A percentile compares a stretch with the other conserved stretches of the same genome.
Evolutionary conservation across 1,284 basidiomycete genomes (phyloP).

Genomic region (Somion occarium): DNA sequence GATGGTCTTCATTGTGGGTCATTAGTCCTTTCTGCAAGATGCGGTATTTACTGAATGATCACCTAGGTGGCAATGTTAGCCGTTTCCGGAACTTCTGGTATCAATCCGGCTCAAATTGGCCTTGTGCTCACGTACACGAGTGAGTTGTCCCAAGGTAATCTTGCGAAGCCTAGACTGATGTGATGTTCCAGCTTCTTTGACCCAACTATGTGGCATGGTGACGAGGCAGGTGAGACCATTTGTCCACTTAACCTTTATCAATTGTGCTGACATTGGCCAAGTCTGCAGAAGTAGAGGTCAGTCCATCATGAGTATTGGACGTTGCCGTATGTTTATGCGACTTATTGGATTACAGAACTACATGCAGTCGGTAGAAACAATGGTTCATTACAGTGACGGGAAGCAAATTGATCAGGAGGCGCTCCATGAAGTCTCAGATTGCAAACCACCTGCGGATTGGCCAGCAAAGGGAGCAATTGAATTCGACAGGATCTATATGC

Average conservation of each 20-base stretch:
- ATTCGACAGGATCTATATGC: conserved; percentile 50
- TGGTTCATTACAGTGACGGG: conserved; percentile 57
- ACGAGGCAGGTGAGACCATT: conserved; percentile 39
- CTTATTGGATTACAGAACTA: conserved; percentile 57
- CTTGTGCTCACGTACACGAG: conserved; percentile 69
- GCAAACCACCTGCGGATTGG: conserved; percentile 49
- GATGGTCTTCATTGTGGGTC: conserved; percentile 58
- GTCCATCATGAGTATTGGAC: conserved; percentile 11
- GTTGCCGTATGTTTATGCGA: too few relatives aligned
- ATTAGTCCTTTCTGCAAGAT: conserved; percentile 14
- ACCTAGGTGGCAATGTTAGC: conserved; percentile 47
- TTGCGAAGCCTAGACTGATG: background rate
- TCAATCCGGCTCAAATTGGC: conserved; percentile 65
- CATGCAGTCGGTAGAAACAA: conserved; percentile 70
- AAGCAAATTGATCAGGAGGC: conserved; percentile 60
- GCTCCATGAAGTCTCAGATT: conserved; percentile 51
- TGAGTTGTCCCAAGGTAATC: conserved; percentile 18
- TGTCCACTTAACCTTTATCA: too few relatives aligned
- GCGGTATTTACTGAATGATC: conserved; percentile 1
- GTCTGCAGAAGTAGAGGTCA: conserved; percentile 61
- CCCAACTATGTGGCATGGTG: conserved; percentile 52
- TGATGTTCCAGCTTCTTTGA: conserved; percentile 40
- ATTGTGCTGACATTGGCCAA: too few relatives aligned
- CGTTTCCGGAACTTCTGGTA: conserved; percentile 47
- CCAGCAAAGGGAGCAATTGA: conserved; percentile 46